Conservation (phyloP, 2,329 filamentous ascomycete genomes). For the Nemania serpens region DNA sequence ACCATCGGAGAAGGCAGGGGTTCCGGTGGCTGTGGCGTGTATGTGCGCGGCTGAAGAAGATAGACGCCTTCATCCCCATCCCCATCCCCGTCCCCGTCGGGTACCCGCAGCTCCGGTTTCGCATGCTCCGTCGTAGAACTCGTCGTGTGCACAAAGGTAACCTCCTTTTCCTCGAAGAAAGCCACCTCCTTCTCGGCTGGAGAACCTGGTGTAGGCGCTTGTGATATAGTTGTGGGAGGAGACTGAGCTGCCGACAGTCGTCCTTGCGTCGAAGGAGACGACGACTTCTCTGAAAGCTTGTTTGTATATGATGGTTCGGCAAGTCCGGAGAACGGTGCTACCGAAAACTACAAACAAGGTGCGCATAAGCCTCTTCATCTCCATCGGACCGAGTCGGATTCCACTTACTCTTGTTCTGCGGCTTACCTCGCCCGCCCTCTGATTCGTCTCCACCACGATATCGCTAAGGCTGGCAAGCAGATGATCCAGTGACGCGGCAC, state of each 20-base stretch:
- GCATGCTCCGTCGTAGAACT: conserved; percentile 29
- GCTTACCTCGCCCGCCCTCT: conserved; percentile 81
- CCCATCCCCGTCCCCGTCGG: conserved; percentile 43
- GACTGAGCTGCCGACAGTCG: conserved; percentile 31
- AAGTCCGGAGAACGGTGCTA: conserved; percentile 38
- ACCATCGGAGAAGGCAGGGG: conserved; percentile 55
- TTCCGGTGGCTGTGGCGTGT: conserved; percentile 57
- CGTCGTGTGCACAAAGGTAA: conserved; percentile 29
- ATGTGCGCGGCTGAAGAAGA: conserved; percentile 61
- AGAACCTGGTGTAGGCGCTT: conserved; percentile 34
- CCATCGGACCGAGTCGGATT: conserved; percentile 1
- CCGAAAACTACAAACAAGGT: conserved; percentile 34
- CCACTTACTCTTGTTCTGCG: conserved; percentile 71
- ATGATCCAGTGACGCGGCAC: conserved; percentile 70
- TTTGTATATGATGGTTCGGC: conserved; percentile 27
- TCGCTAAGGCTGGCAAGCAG: conserved; percentile 73
- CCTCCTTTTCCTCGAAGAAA: conserved; percentile 37
- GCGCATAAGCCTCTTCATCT: conserved; percentile 9
- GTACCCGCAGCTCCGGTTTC: conserved; percentile 30
- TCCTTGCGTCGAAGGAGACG: conserved; percentile 30
- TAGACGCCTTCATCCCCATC: conserved; percentile 51
- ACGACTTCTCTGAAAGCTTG: conserved; percentile 28
- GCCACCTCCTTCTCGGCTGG: conserved; percentile 36
- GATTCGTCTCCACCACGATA: conserved; percentile 84
- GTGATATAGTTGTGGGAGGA: conserved; percentile 32